Evolutionary conservation across 495 filamentous ascomycete genomes (phyloP).

Genomic region (Aspergillus saccharolyticus): DNA sequence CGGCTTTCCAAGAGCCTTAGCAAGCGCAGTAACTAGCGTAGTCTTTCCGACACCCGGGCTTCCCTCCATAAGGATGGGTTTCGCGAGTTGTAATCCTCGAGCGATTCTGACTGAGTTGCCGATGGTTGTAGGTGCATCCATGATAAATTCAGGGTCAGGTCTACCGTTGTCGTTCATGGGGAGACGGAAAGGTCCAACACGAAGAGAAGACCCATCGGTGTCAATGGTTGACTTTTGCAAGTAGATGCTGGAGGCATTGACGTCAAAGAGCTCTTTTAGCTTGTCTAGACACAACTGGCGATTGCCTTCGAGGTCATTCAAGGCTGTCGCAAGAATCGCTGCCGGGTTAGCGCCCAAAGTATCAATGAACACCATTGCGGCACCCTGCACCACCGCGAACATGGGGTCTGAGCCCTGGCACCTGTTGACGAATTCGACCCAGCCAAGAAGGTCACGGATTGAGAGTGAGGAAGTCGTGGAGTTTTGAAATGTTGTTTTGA

Average conservation of each 20-base stretch:
- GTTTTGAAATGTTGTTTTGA: constrained; percentile 69
- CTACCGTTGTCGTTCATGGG: constrained; percentile 41
- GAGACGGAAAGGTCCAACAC: constrained; percentile 70
- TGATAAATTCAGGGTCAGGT: constrained; percentile 61
- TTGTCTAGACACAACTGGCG: constrained; percentile 66
- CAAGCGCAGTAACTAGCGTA: constrained; percentile 79
- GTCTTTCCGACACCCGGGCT: constrained; percentile 98
- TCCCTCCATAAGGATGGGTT: constrained; percentile 90
- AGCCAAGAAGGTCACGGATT: constrained; percentile 82
- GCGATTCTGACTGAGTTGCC: constrained; percentile 85
- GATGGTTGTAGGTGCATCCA: constrained; percentile 84
- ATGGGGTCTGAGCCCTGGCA: constrained; percentile 43
- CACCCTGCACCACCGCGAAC: constrained; percentile 73
- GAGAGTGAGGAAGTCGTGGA: constrained; percentile 71
- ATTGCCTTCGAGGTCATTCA: constrained; percentile 54
- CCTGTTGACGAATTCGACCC: constrained; percentile 89
- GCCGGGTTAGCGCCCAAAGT: constrained; percentile 91
- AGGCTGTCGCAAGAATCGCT: constrained; percentile 64
- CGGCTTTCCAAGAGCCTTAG: constrained; percentile 67
- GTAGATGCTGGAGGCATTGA: constrained; percentile 62
- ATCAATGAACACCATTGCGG: constrained; percentile 93
- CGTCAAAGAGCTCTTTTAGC: constrained; percentile 59
- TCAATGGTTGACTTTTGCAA: constrained; percentile 44
- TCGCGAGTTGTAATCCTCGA: constrained; percentile 81
- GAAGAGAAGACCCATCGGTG: constrained; percentile 45